Evolutionary conservation across 495 filamentous ascomycete species (phyloP).

Genomic region (Lasiosphaeria hispida): DNA sequence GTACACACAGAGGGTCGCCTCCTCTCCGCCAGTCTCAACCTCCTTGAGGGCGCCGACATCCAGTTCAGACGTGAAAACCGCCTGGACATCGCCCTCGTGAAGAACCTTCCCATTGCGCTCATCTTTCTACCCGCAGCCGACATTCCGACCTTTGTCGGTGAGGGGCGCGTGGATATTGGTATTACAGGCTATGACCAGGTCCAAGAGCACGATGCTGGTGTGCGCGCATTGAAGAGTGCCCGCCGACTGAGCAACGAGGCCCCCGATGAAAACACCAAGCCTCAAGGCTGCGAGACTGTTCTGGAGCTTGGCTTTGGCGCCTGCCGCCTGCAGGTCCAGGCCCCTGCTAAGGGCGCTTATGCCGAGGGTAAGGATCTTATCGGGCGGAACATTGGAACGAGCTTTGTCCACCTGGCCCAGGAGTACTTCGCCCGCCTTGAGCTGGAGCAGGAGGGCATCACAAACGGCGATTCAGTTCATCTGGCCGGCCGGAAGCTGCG

Average conservation of each 20-base stretch:
- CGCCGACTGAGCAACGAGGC: conserved; percentile 54
- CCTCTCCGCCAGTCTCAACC: conserved; percentile 78
- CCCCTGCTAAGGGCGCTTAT: conserved; percentile 79
- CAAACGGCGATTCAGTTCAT: conserved; percentile 25
- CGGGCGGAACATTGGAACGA: conserved; percentile 93
- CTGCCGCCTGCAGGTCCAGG: conserved; percentile 94
- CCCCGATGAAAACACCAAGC: conserved; percentile 37
- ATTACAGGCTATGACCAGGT: conserved; percentile 95
- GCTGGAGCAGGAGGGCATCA: conserved; percentile 39
- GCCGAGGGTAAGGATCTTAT: conserved; percentile 69
- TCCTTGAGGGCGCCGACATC: conserved; percentile 89
- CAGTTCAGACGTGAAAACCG: conserved; percentile 92
- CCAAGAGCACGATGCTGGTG: conserved; percentile 79
- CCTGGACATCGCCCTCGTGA: conserved; percentile 92
- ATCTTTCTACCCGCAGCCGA: conserved; percentile 96
- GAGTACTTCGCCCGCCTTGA: conserved; percentile 82
- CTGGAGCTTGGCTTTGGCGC: conserved; percentile 86
- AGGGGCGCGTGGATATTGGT: conserved; percentile 88
- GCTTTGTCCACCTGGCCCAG: conserved; percentile 79
- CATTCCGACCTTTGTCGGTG: conserved; percentile 94
- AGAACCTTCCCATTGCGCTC: conserved; percentile 91
- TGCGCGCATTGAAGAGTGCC: conserved; percentile 52
- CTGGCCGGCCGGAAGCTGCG: conserved; percentile 49
- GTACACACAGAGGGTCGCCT: conserved; percentile 75
- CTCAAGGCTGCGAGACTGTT: conserved; percentile 69